Conservation (phyloP, 225 moss, liverwort and hornwort species). For the Polytrichum formosum region DNA sequence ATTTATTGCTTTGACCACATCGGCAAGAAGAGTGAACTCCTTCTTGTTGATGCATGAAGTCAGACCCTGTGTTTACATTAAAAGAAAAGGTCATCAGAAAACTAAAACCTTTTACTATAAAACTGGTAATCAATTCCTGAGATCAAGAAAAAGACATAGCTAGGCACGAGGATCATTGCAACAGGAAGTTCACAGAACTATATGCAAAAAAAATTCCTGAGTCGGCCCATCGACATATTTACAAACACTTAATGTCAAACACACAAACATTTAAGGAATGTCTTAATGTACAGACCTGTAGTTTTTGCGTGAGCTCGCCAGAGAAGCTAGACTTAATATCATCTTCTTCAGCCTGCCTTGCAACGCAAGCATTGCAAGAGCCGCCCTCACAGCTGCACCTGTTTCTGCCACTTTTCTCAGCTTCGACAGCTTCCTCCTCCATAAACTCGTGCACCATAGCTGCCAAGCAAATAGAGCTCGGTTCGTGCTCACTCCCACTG, state of each 20-base stretch:
- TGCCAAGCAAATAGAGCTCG: conserved; percentile 76
- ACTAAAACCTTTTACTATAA: background rate
- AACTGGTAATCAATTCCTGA: background rate
- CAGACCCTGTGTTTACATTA: conserved; percentile 27
- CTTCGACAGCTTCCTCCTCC: conserved; percentile 38
- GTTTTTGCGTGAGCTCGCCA: conserved; percentile 58
- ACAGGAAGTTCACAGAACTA: background rate
- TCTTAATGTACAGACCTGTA: conserved; percentile 24
- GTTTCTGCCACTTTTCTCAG: conserved; percentile 61
- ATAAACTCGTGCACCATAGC: conserved; percentile 92
- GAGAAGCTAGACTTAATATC: conserved; percentile 63
- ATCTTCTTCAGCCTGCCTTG: conserved; percentile 31
- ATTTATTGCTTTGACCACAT: conserved; percentile 36
- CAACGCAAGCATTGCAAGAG: conserved; percentile 32
- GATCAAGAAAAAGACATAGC: background rate
- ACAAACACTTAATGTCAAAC: background rate
- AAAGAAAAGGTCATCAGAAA: background rate
- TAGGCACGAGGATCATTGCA: background rate
- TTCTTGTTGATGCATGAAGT: conserved; percentile 25
- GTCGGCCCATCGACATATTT: background rate
- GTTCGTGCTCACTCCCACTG: conserved; percentile 90
- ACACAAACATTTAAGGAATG: background rate
- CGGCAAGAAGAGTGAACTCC: conserved; percentile 41
- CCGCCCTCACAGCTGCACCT: conserved; percentile 69
- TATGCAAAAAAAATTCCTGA: background rate